Base-by-base conservation (phyloP, 768 basidiomycete genomes). In the Lactarius evosmus region DNA sequence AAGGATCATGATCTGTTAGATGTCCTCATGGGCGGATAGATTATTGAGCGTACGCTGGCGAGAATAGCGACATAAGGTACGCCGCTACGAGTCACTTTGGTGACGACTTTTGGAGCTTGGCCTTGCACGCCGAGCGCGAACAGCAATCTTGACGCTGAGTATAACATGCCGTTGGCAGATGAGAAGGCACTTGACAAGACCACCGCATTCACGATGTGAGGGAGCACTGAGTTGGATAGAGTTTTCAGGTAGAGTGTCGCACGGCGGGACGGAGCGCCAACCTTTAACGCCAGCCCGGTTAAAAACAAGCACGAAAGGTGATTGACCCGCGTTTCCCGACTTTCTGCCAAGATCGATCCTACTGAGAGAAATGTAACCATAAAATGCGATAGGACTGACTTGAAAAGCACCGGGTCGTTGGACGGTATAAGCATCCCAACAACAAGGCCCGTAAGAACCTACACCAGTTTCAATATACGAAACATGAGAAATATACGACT, bases 381-480 rank as follows among this genome's bases (percentile, higher is more conserved):
- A n/a, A 41, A 53, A 2, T 22, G 16, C 16, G 58, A 50, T 7
- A 52, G 5, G 30, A 56, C 67, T 17, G 33, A 68, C 67, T 51
- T 68, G 53, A 68, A 62, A 40, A 68, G 60, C 1, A 19, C 50
- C 11, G 67, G 65, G 41, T 68, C 67, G 32, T 68, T 68, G n/a
- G 65, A 68, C 22, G 67, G 65, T 17, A 68, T 59, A 27, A 68
- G 65, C 67, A 68, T 66, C 29, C 67, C 67, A 46, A 68, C 44
- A 32, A 68, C 34, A 33, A 68, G 59, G 9, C 65, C 51, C 6
- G 67, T 68, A 34, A 68, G 54, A 22, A 68, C 51, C 67, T 68
- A 36, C 38, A 25, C 44, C 19, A 6, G 32, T 5, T 19, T 57
- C 52, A 54, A 53, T 58, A 36, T 3, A 41, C 25, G 36, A 61